A percentile compares a stretch with the other conserved stretches of the same genome.
Conservation (phyloP, 345 rosid genomes). For the Brassica napus region DNA sequence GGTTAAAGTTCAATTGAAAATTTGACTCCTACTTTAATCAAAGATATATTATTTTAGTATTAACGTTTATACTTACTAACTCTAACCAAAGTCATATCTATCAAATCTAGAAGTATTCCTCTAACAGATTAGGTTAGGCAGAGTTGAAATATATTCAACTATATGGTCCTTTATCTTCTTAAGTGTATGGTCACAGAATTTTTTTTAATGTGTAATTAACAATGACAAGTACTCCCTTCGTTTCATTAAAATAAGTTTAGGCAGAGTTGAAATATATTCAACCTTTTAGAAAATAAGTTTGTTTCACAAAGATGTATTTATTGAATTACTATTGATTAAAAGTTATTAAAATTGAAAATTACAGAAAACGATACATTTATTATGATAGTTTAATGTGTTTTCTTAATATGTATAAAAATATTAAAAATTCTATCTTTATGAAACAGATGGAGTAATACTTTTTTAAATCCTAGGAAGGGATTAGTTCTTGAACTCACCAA, state of each 20-base stretch:
- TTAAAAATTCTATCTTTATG: no score
- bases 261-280: no score
- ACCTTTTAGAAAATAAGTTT: no score
- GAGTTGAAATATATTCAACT: constrained; percentile 7
- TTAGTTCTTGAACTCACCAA: not conserved
- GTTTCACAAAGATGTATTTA: no score
- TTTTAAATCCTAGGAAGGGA: not conserved
- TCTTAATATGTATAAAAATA: no score
- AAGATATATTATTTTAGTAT: not conserved
- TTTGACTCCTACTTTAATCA: not conserved
- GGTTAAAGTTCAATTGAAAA: not conserved
- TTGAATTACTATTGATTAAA: no score
- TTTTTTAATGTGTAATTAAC: not conserved
- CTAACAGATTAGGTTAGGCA: constrained; percentile 14
- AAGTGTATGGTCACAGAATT: not conserved
- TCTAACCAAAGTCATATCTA: not conserved
- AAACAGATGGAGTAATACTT: no score
- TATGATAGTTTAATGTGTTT: no score
- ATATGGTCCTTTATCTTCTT: constrained; percentile 3
- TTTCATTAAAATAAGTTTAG: no score
- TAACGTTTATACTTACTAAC: not conserved
- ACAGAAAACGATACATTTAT: no score
- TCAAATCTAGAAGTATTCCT: constrained; percentile 18
- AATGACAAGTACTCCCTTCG: not conserved
- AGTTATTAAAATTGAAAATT: no score